phyloP scores from a whole-genome alignment of 257 asterid genomes.

The Ajuga chamaepitys region DNA sequence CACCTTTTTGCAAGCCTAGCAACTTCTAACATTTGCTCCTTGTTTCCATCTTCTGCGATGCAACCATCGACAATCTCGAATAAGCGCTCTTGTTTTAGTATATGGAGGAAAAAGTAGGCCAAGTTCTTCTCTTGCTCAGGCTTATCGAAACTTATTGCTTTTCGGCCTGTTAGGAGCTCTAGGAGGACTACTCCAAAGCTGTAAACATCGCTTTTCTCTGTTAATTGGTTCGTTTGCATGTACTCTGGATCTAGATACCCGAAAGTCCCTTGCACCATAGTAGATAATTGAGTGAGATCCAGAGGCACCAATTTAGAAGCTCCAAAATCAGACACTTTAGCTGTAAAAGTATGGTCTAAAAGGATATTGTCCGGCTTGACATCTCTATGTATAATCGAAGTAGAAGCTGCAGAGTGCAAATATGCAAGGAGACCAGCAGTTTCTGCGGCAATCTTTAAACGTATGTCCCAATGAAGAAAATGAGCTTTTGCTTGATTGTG shows the following conservation, averaged over 20 bases:
- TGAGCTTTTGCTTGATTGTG: conserved; percentile 3
- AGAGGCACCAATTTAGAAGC: conserved; percentile 28
- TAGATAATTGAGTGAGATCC: conserved; percentile 16
- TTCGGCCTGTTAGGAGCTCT: conserved; percentile 23
- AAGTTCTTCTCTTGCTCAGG: conserved; percentile 24
- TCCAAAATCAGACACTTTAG: conserved; percentile 25
- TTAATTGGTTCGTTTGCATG: no score
- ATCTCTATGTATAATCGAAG: conserved; percentile 36
- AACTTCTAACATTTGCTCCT: conserved; percentile 13
- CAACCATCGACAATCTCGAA: conserved; percentile 17
- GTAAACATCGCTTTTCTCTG: conserved; percentile 25
- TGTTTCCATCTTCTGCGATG: conserved; percentile 2
- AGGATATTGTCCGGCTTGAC: conserved; percentile 29
- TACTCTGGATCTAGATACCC: conserved; percentile 27
- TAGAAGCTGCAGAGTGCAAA: conserved; percentile 27
- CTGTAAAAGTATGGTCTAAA: conserved; percentile 15
- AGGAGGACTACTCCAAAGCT: conserved; percentile 29
- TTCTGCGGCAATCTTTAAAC: conserved; percentile 26
- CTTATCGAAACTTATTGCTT: conserved; percentile 7
- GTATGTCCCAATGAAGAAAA: conserved; percentile 11
- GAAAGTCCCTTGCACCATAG: conserved; percentile 18
- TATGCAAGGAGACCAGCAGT: conserved; percentile 26
- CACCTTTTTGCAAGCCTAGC: conserved; percentile 27
- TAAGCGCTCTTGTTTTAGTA: background rate
- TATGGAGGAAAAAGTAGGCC: conserved; percentile 20